Base-by-base conservation (phyloP, 306 rosid species). In the Ziziphus jujuba region DNA sequence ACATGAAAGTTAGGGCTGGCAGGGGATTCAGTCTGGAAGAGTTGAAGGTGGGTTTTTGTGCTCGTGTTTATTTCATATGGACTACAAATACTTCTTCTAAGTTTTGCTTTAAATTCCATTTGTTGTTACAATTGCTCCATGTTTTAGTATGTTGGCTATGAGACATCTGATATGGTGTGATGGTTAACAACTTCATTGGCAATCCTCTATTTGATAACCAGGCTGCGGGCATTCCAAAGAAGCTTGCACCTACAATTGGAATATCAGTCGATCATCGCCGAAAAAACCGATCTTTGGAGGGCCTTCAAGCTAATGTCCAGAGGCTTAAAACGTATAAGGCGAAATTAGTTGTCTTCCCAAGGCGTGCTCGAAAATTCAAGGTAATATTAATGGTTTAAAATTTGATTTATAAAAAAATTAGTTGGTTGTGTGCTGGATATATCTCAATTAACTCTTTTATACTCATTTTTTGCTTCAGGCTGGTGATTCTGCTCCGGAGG, bases 211-310 rank as follows among this genome's bases (percentile, higher is more conserved):
- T 9, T 40, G 14, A 40, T 9, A 40, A 40, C 45, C 73, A 82
- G 90, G 80, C 83, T 23, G 90, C 90, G 13, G 84, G 87, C 16
- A 77, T 85, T n/a, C 82, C 90, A 19, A 85, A 80, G 81, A 85
- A 85, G 40, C 64, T 73, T 54, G 89, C 87, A 9, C 80, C 77
- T 5, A 81, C 89, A 17, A 79, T 85, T 23, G 89, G 89, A 24
- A 85, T 85, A 13, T 58, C 89, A 31, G 81, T 85, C 28, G 89
- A 85, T 63, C 89, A 85, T 65, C 79, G 87, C 2, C 61, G 89
- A 33, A 81, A 60, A 60, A 85, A 81, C 36, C 69, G 82, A 20
- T 85, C 89, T 24, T 43, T 85, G 24, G 89, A 85, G 70, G 67
- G 87, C 52, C 84, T 85, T 47, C 90, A 85, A 70, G 40, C 77